phyloP scores from a whole-genome alignment of 108 stramenopile genomes.

The Mediolabrus comicus region DNA sequence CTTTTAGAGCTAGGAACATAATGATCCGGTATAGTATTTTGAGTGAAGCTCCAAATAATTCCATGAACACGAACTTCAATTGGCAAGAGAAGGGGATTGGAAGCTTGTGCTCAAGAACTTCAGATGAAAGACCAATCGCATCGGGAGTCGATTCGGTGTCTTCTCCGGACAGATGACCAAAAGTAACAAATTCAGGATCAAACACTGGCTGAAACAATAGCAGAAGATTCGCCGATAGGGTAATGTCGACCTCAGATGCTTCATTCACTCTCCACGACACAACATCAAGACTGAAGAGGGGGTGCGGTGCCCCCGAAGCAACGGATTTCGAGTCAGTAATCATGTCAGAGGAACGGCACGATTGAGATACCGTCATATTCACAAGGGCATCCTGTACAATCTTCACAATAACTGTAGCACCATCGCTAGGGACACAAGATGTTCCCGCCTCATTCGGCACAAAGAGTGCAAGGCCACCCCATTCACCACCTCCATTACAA shows the following conservation, averaged over 20 bases:
- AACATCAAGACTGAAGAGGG: conserved; percentile 26
- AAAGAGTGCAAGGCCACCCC: conserved; percentile 7
- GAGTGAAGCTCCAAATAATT: conserved; percentile 8
- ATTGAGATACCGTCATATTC: conserved; percentile 27
- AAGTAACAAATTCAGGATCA: conserved; percentile 12
- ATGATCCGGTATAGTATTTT: background rate
- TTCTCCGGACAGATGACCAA: conserved; percentile 17
- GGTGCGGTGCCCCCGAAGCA: conserved; percentile 8
- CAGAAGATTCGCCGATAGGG: conserved; percentile 9
- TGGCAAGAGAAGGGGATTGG: conserved; percentile 15
- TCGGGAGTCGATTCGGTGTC: conserved; percentile 2
- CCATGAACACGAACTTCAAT: conserved; percentile 19
- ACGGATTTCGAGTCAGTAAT: conserved; percentile 10
- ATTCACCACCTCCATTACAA: conserved; percentile 18
- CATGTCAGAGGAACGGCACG: background rate
- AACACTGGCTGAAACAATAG: conserved; percentile 31
- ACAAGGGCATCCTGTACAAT: conserved; percentile 13
- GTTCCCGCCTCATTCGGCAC: conserved; percentile 14
- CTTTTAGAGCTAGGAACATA: background rate
- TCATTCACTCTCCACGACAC: conserved; percentile 22
- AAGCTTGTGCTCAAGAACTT: conserved; percentile 16
- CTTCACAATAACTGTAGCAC: conserved; percentile 4
- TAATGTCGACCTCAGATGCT: background rate
- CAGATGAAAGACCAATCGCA: conserved; percentile 24
- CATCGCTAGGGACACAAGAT: conserved; percentile 15